phyloP scores from a whole-genome alignment of 768 basidiomycete genomes.

The Paxillus involutus region DNA sequence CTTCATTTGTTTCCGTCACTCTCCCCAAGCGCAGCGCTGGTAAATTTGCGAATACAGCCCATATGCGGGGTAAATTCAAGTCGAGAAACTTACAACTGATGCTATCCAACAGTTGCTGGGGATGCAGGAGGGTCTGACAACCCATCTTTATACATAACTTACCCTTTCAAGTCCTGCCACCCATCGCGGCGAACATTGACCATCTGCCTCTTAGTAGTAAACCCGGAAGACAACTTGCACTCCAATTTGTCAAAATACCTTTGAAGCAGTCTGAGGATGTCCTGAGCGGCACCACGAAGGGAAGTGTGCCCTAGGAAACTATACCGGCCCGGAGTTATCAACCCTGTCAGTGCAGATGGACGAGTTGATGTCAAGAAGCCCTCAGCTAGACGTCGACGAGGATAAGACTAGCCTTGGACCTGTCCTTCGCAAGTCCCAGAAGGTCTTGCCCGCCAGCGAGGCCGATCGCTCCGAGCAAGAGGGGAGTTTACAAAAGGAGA shows the following conservation, averaged over 20 bases:
- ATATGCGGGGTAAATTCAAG: too few relatives aligned
- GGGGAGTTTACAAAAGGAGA: constrained; percentile 1
- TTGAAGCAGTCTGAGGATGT: constrained; percentile 8
- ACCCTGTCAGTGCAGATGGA: constrained; percentile 31
- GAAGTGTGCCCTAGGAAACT: constrained; percentile 32
- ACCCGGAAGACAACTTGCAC: too few relatives aligned
- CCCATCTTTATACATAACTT: too few relatives aligned
- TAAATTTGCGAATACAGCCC: too few relatives aligned
- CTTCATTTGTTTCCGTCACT: too few relatives aligned
- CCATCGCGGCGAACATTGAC: too few relatives aligned
- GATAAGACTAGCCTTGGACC: neutral
- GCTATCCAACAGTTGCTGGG: too few relatives aligned
- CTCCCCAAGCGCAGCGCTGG: too few relatives aligned
- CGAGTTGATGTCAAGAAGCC: constrained; percentile 36
- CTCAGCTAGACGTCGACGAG: constrained; percentile 3
- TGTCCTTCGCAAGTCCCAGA: constrained; percentile 12
- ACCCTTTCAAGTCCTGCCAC: too few relatives aligned
- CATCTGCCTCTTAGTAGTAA: too few relatives aligned
- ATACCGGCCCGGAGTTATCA: constrained; percentile 11
- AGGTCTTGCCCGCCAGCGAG: neutral
- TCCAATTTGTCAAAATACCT: constrained; percentile 7
- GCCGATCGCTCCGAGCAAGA: neutral
- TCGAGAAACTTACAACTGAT: too few relatives aligned
- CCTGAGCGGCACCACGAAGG: neutral
- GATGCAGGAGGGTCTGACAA: too few relatives aligned